A percentile compares a stretch with the other conserved stretches of the same genome.
These are phyloP conservation scores for Friedmanniomyces simplex DNA, from an alignment of 495 filamentous ascomycete species.

Conservation along the genomic window DNA sequence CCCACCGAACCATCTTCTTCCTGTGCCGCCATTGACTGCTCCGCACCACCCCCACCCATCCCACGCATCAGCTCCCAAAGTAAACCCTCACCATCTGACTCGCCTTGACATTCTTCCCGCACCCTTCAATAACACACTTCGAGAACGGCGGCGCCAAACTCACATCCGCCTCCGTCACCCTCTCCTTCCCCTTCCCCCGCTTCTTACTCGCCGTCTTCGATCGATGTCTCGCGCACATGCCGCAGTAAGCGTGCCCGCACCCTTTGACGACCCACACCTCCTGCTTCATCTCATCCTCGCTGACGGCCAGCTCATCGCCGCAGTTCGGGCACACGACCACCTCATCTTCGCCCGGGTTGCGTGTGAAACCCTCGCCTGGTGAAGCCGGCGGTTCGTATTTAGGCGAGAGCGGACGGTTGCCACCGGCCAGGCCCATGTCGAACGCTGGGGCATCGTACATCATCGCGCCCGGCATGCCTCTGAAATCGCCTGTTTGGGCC, in stretches of 20 bases:
- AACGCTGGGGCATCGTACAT: conserved; percentile 17
- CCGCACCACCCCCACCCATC: neutral
- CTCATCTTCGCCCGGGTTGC: conserved; percentile 51
- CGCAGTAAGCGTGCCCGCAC: conserved; percentile 75
- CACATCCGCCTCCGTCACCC: conserved; percentile 5
- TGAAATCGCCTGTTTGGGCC: neutral
- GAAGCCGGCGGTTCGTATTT: conserved; percentile 50
- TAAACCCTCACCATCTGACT: conserved; percentile 32
- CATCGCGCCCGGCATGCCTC: conserved; percentile 12
- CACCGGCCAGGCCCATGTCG: conserved; percentile 17
- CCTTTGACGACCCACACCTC: conserved; percentile 63
- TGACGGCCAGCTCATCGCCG: conserved; percentile 53
- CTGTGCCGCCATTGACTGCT: neutral
- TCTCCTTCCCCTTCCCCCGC: conserved; percentile 18
- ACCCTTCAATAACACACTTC: conserved; percentile 31
- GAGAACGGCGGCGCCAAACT: conserved; percentile 23
- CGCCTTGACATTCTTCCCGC: conserved; percentile 17
- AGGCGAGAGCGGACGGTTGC: conserved; percentile 11
- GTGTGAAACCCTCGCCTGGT: conserved; percentile 52
- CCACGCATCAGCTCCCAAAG: conserved; percentile 12
- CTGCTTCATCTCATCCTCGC: conserved; percentile 45
- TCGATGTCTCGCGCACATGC: conserved; percentile 50
- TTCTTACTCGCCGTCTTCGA: conserved; percentile 1
- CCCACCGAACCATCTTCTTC: neutral
- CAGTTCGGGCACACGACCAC: conserved; percentile 63